phyloP scores from a whole-genome alignment of 768 basidiomycete genomes.

The Hygrocybe coccinea region DNA sequence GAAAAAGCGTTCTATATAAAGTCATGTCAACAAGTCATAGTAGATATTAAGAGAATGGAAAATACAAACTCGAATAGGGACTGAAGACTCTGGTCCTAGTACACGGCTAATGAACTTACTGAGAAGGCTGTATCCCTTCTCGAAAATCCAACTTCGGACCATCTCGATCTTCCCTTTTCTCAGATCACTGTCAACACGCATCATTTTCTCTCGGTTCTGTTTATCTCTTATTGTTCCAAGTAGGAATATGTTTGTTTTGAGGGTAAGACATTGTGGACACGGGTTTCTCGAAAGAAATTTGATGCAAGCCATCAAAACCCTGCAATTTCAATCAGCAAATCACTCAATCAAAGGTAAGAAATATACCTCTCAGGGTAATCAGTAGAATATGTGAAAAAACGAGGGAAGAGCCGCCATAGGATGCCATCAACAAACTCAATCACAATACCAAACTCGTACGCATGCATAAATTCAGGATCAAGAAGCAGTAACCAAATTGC shows the following conservation, averaged over 20 bases:
- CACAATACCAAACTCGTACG: constrained; percentile 4
- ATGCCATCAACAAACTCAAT: neutral
- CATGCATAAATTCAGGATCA: constrained; percentile 20
- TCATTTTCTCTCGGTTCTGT: neutral
- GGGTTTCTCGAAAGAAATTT: constrained; percentile 18
- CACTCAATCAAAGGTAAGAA: neutral
- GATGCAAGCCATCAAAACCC: constrained; percentile 20
- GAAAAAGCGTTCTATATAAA: constrained; percentile 10
- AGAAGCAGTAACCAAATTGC: neutral
- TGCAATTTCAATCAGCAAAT: constrained; percentile 1
- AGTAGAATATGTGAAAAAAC: constrained; percentile 24
- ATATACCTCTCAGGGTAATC: constrained; percentile 30
- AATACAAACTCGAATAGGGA: constrained; percentile 6
- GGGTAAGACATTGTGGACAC: constrained; percentile 17
- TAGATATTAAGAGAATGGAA: neutral
- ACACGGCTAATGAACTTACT: constrained; percentile 2
- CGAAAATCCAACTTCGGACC: constrained; percentile 2
- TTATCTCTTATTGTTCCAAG: neutral
- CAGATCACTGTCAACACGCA: neutral
- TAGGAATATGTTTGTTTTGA: neutral
- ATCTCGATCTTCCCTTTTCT: neutral
- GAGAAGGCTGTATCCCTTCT: neutral
- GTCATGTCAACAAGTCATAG: neutral
- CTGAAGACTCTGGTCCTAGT: constrained; percentile 1
- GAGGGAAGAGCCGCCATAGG: neutral